phyloP scores from a whole-genome alignment of 2,329 filamentous ascomycete species.

The Ophiosphaerella herpotricha region DNA sequence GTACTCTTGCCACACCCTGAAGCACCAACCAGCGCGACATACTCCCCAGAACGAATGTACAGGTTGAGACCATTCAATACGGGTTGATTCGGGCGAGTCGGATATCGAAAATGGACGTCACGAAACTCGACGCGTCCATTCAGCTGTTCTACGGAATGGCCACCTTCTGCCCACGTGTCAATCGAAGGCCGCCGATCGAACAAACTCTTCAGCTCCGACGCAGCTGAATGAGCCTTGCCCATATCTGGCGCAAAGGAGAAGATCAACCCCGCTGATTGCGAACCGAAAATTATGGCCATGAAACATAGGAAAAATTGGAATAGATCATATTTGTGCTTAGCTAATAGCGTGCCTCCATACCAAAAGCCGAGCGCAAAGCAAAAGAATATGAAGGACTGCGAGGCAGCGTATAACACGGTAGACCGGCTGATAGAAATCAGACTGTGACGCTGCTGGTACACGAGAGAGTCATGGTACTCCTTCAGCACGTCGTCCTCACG shows the following conservation, averaged over 20 bases:
- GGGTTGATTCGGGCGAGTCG: slow-evolving; percentile 87
- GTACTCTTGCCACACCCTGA: slow-evolving; percentile 95
- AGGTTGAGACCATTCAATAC: slow-evolving; percentile 85
- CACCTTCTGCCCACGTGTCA: too few species aligned
- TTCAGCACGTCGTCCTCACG: slow-evolving; percentile 80
- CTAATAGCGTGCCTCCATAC: slow-evolving; percentile 42
- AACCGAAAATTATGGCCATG: slow-evolving; percentile 83
- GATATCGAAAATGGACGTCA: slow-evolving; percentile 92
- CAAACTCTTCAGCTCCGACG: slow-evolving; percentile 78
- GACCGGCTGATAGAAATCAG: too few species aligned
- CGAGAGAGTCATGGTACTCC: slow-evolving; percentile 73
- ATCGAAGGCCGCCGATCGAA: too few species aligned
- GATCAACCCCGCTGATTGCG: slow-evolving; percentile 87
- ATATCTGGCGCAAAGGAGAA: slow-evolving; percentile 97
- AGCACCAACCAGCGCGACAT: slow-evolving; percentile 88
- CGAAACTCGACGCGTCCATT: slow-evolving; percentile 81
- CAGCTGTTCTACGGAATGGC: too few species aligned
- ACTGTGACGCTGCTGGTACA: slow-evolving; percentile 78
- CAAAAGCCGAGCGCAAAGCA: slow-evolving; percentile 46
- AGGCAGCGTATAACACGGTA: slow-evolving; percentile 79
- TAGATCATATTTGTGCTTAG: slow-evolving; percentile 60
- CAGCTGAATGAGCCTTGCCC: slow-evolving; percentile 90
- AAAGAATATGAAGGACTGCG: slow-evolving; percentile 69
- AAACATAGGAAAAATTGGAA: slow-evolving; percentile 96
- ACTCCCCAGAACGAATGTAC: slow-evolving; percentile 74